Evolutionary conservation across 23 red algal genomes (phyloP).

Genomic region (Gracilariopsis chorda): DNA sequence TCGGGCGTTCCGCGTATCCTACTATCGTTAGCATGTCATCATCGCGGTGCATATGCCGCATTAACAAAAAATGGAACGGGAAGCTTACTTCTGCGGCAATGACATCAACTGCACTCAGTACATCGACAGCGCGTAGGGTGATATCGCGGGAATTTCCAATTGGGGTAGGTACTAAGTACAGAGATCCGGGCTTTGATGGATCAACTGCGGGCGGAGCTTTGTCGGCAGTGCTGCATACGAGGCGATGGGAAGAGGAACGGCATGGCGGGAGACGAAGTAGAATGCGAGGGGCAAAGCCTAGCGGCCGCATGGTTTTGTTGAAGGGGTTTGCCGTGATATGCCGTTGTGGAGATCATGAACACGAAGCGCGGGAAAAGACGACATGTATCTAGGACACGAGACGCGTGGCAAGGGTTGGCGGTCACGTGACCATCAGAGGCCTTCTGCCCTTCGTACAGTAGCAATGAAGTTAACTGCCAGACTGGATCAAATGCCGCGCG

Average conservation of each 20-base stretch:
- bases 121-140: constrained; percentile 58
- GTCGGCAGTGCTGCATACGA: background rate
- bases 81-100: constrained; percentile 75
- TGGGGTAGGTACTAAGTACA: constrained; percentile 87
- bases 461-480: too few species aligned
- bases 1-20: constrained; percentile 76
- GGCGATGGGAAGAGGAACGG: background rate
- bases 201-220: background rate
- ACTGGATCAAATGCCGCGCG: too few species aligned
- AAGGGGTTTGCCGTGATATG: background rate
- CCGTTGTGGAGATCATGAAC: background rate
- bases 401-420: too few species aligned
- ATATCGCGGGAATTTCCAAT: constrained; percentile 83
- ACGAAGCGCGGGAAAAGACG: too few species aligned
- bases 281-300: background rate
- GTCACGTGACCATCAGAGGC: too few species aligned
- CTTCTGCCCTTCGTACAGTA: too few species aligned
- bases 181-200: background rate
- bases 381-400: too few species aligned
- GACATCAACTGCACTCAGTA: constrained; percentile 49
- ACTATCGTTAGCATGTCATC: background rate
- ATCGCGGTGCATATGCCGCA: background rate
- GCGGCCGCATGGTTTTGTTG: background rate
- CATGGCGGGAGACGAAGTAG: background rate
- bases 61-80: background rate